A percentile compares a stretch with the other conserved stretches of the same genome.
Conservation (phyloP, 1,284 basidiomycete genomes). For the Ganoderma multipileum region DNA sequence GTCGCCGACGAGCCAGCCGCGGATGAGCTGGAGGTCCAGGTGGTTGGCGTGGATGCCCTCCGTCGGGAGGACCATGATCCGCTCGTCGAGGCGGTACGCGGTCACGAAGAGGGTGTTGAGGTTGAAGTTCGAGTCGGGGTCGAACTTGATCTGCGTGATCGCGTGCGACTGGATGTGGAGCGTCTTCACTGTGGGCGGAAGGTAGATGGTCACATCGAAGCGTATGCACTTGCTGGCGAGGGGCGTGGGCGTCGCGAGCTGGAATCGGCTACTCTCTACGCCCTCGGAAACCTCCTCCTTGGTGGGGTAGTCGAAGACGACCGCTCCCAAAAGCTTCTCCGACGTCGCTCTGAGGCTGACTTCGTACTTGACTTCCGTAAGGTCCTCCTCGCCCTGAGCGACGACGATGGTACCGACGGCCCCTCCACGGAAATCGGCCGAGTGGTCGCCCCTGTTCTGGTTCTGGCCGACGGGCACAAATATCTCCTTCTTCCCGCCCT, state of each 20-base stretch:
- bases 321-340: conserved; percentile 44
- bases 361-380: conserved; percentile 55
- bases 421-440: conserved; percentile 53
- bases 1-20: conserved; percentile 69
- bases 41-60: conserved; percentile 47
- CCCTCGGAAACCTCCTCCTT: conserved; percentile 40
- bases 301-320: conserved; percentile 44
- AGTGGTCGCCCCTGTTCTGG: conserved; percentile 44
- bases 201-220: conserved; percentile 57
- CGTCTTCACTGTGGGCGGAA: conserved; percentile 55
- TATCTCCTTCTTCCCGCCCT: conserved; percentile 46
- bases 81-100: conserved; percentile 43
- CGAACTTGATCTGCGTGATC: conserved; percentile 56
- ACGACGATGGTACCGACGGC: conserved; percentile 60
- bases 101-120: conserved; percentile 54
- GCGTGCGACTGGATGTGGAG: conserved; percentile 51
- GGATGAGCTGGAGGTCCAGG: conserved; percentile 51
- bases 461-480: conserved; percentile 45
- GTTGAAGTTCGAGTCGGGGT: conserved; percentile 46
- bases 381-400: conserved; percentile 47
- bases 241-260: conserved; percentile 40
- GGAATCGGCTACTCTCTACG: conserved; percentile 45
- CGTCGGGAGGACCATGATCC: conserved; percentile 55
- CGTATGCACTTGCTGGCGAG: conserved; percentile 52
- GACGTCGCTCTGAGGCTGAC: conserved; percentile 53